Percentiles rank a stretch among this genome's conserved stretches.
phyloP scores from a whole-genome alignment of 495 filamentous ascomycete genomes.

The Oidiodendron maius region DNA sequence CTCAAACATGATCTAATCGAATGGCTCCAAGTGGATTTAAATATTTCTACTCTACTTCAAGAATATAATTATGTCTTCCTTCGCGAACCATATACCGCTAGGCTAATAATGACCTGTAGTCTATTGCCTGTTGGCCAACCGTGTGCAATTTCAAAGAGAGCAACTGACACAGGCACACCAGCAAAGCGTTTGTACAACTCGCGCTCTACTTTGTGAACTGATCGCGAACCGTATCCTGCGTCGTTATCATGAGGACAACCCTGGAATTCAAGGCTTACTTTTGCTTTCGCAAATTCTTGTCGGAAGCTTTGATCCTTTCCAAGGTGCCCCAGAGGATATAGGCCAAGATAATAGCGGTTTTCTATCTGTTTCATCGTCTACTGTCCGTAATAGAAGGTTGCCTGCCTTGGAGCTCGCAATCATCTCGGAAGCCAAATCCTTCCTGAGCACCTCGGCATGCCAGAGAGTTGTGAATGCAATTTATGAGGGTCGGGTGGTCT shows the following conservation, averaged over 20 bases:
- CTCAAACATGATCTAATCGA: too few species aligned
- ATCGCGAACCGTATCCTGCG: slow-evolving; percentile 60
- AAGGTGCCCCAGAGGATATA: slow-evolving; percentile 50
- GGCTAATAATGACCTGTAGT: slow-evolving; percentile 33
- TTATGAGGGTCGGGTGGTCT: slow-evolving; percentile 59
- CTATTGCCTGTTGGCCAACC: slow-evolving; percentile 69
- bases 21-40: too few species aligned
- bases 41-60: too few species aligned
- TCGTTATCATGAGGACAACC: slow-evolving; percentile 61
- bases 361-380: slow-evolving; percentile 39
- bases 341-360: slow-evolving; percentile 35
- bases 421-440: slow-evolving; percentile 59
- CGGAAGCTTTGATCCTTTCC: slow-evolving; percentile 66
- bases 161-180: slow-evolving; percentile 59
- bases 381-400: slow-evolving; percentile 51
- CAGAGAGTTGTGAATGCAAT: slow-evolving; percentile 67
- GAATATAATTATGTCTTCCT: too few species aligned
- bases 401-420: slow-evolving; percentile 68
- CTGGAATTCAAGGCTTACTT: slow-evolving; percentile 55
- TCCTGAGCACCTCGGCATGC: slow-evolving; percentile 61
- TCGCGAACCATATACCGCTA: too few species aligned
- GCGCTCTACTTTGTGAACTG: slow-evolving; percentile 63
- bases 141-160: slow-evolving; percentile 60
- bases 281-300: slow-evolving; percentile 65
- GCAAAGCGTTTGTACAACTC: slow-evolving; percentile 62